Evolutionary conservation across 345 rosid species (phyloP).

Genomic region (Populus simonii): DNA sequence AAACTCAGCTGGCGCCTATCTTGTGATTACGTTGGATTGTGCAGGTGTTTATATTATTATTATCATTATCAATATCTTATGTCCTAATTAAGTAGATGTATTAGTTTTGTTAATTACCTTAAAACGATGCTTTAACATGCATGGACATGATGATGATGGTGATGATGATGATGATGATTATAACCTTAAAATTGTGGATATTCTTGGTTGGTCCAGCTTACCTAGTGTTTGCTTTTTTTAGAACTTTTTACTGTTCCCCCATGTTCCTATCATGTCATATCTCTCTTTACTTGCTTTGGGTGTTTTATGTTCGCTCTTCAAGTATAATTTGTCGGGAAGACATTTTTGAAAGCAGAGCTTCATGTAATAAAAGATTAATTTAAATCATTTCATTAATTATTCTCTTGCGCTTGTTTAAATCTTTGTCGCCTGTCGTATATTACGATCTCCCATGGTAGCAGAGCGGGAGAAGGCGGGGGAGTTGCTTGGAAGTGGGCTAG

Average conservation of each 20-base stretch:
- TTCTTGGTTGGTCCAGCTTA: background rate
- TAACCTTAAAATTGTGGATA: conserved; percentile 5
- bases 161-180: background rate
- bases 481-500: no score
- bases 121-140: background rate
- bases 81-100: background rate
- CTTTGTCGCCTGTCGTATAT: no score
- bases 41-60: background rate
- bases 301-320: background rate
- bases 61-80: background rate
- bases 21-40: background rate
- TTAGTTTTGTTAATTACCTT: background rate
- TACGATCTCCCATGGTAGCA: no score
- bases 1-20: background rate
- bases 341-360: background rate
- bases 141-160: background rate
- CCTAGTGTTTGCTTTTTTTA: background rate
- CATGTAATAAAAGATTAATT: background rate
- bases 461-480: no score
- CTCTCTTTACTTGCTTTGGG: background rate
- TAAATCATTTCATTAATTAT: background rate
- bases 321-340: background rate
- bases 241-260: background rate
- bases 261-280: background rate
- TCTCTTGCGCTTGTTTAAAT: background rate